A percentile compares a stretch with the other conserved stretches of the same genome.
Evolutionary conservation across 1,139 yeast genomes (phyloP).

Genomic region (Saccharomycopsis hybrid): DNA sequence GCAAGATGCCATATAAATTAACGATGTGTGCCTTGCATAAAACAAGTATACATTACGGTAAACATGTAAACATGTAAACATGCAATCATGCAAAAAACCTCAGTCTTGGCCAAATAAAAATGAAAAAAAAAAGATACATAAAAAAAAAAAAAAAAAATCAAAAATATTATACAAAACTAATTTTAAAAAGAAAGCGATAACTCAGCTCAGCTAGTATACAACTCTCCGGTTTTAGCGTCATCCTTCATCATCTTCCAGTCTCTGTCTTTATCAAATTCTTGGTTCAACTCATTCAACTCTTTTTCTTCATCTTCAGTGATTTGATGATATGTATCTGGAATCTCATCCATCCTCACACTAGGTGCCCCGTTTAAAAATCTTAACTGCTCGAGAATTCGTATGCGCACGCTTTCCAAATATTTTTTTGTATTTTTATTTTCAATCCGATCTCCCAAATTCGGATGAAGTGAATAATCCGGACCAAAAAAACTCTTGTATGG

Average conservation of each 20-base stretch:
- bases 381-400: conserved; percentile 74
- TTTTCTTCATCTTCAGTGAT: conserved; percentile 57
- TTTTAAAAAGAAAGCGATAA: too few species aligned
- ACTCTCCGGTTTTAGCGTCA: conserved; percentile 31
- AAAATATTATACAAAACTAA: too few species aligned
- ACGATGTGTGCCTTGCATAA: too few species aligned
- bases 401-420: conserved; percentile 73
- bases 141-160: too few species aligned
- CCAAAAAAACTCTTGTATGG: conserved; percentile 89
- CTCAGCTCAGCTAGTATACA: too few species aligned
- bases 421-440: conserved; percentile 85
- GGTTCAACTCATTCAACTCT: conserved; percentile 41
- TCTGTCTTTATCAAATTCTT: conserved; percentile 40
- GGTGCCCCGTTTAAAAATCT: conserved; percentile 87
- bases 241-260: conserved; percentile 36
- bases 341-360: conserved; percentile 83
- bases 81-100: too few species aligned
- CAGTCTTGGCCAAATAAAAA: too few species aligned
- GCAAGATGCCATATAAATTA: too few species aligned
- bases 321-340: conserved; percentile 79
- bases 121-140: too few species aligned
- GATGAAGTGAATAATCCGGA: conserved; percentile 88
- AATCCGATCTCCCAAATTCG: conserved; percentile 78
- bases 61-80: too few species aligned
- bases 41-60: too few species aligned